Evolutionary conservation across 495 filamentous ascomycete genomes (phyloP).

Genomic region (Xylaria bambusicola): DNA sequence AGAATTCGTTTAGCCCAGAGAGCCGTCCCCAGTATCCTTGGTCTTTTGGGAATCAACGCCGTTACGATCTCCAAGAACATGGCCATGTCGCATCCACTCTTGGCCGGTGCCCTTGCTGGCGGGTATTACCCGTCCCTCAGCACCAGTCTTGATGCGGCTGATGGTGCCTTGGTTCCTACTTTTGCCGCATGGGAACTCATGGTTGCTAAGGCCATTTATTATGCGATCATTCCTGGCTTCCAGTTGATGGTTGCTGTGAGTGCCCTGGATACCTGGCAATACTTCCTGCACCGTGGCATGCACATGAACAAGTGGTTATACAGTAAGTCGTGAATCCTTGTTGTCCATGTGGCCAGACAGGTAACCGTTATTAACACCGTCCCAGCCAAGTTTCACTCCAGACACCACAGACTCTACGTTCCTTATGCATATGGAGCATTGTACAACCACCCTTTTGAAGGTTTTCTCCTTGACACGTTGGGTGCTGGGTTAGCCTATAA

Average conservation of each 20-base stretch:
- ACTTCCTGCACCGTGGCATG: conserved; percentile 93
- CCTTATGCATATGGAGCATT: conserved; percentile 96
- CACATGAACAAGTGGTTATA: conserved; percentile 96
- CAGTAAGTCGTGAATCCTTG: conserved; percentile 60
- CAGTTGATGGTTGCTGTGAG: conserved; percentile 73
- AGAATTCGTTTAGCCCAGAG: conserved; percentile 71
- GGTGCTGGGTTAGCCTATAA: conserved; percentile 83
- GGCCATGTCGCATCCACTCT: conserved; percentile 57
- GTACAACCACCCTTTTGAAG: conserved; percentile 94
- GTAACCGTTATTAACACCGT: conserved; percentile 22
- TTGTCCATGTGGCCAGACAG: not conserved
- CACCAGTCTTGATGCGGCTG: conserved; percentile 45
- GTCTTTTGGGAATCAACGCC: conserved; percentile 59
- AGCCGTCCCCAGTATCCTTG: conserved; percentile 61
- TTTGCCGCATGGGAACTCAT: conserved; percentile 76
- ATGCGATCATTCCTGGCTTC: conserved; percentile 69
- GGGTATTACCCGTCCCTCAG: conserved; percentile 67
- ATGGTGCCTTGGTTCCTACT: conserved; percentile 46
- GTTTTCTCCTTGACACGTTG: conserved; percentile 87
- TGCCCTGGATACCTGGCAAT: conserved; percentile 92
- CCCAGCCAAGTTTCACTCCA: conserved; percentile 82
- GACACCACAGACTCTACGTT: conserved; percentile 94
- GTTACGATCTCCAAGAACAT: conserved; percentile 56
- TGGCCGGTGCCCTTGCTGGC: conserved; percentile 70
- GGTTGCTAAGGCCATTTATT: conserved; percentile 75